Base-by-base conservation (phyloP, 495 filamentous ascomycete genomes). In the Neurospora sp. region DNA sequence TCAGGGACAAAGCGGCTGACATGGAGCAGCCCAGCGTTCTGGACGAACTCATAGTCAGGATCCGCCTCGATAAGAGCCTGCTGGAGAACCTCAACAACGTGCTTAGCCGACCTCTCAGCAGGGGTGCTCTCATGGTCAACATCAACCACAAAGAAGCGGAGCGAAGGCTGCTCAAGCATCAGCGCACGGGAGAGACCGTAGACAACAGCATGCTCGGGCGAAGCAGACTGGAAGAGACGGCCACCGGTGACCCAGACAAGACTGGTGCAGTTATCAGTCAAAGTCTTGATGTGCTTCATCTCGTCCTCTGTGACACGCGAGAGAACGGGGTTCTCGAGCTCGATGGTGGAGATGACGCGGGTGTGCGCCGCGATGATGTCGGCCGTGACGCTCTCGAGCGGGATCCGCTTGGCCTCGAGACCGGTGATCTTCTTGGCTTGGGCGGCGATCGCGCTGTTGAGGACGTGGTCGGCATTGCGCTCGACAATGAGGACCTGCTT, bases 191-290 rank as follows among this genome's bases (percentile, higher is more conserved):
- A 70, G 62, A 82, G 78, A 31, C 82, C 82, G 11, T 73, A 48
- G 31, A 75, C 66, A 3, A 78, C 36, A 10, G 72, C 71, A 11
- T 79, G 76, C 5, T 76, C 42, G 0, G 84, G 78, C 8, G 79
- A 77, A 37, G 78, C 73, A 8, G 70, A 31, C 4, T 76, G 72
- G 2, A 76, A 42, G 2, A 66, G 6, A 36, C 40, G 70, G 9
- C 73, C 74, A 21, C 66, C 70, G 0, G 80, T 74, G 13, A 79
- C 76, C 82, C 82, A 83, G 13, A 84, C n/a, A 8, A 84, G 54
- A 9, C 78, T 79, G 54, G 71, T 83, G 72, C 17, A 87, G 69
- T 17, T 73, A n/a, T 79, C 77, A 3, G 77, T 79, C 11, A 82
- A 19, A 11, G 76, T 78, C 42, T 75, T 74, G n/a, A 81, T 71